Evolutionary conservation across 2,329 filamentous ascomycete genomes (phyloP), one percentile per base, ranked within the genome.

Genomic region (Cryphonectria parasitica): DNA sequence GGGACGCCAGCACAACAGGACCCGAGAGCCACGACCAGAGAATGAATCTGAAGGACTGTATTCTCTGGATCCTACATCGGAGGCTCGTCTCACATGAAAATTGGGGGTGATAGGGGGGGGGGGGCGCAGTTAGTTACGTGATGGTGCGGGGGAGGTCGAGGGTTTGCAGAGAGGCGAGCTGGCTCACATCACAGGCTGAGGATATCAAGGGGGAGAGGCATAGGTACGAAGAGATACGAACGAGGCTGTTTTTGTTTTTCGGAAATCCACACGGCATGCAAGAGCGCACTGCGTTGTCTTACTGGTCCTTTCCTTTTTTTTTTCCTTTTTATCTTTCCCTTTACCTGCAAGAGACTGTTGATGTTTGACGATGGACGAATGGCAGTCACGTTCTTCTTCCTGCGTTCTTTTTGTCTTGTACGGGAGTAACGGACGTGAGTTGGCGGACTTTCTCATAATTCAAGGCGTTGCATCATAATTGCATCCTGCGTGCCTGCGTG

Each of bases 361-460:
- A 69, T 70, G 70, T 62, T 67, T 72, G 66, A 71, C 58, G 70
- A 70, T 66, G 68, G 63, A 68, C 60, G 69, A 69, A 69, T 58
- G 61, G 68, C 52, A 72, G 64, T 66, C 64, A 70, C 49, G 58
- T 61, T 69, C 54, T 43, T 56, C 58, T 36, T 68, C 64, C 45
- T 7, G 54, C 25, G 54, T 34, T 58, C 54, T 58, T 56, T 56
- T 58, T 65, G 52, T 66, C 45, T 64, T 54, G 66, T 61, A 65
- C 34, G 61, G 66, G 61, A 34, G 67, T 39, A 61, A 61, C 58
- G 58, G 58, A 36, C 58, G 58, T 39, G 58, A 36, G 22, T n/a
- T 39, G 58, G 58, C 58, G 58, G 58, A 39, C 58, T 61, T 31
- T 58, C 34, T 61, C 58, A 61, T 39, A 61, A 61, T 39, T 22